Evolutionary conservation across 768 basidiomycete genomes (phyloP), one percentile per base, ranked within the genome.

Genomic region (Cyclocybe aegerita): DNA sequence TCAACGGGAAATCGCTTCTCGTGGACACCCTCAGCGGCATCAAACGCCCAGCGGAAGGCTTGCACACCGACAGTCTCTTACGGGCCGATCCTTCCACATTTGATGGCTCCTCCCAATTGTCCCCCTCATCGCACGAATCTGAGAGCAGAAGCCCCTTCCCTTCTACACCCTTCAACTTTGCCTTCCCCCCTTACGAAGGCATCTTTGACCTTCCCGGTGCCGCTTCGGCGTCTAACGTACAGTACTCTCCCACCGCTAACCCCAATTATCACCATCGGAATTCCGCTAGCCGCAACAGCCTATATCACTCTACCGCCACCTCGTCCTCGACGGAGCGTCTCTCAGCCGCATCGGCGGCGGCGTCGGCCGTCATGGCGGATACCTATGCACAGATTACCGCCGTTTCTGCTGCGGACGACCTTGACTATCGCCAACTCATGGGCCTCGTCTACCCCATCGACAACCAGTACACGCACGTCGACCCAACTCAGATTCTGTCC

Each of bases 401-500:
- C 48, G 76, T 79, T 15, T 78, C 74, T 34, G 70, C 72, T 5
- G 58, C 78, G n/a, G 85, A 88, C 41, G 85, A 86, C 9, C 65
- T 88, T 39, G 82, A 86, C 56, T 90, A 84, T 58, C 74, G 77
- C 55, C 82, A 83, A 53, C 67, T 91, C 46, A 80, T 90, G 69
- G 78, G 81, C 39, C 71, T 88, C 58, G 79, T 82, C 54, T 88
- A 85, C 64, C 70, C 83, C 23, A 70, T 82, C 50, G 81, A 84
- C 54, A 63, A 69, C 4, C 62, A 66, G 35, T 65, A 80, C 69
- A 90, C 88, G 33, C 86, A 89, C 67, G 89, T 98, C 52, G 92
- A 98, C 71, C 95, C 95, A 7, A 88, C 88, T n/a, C 92, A 96
- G 70, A 89, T 96, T 80, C 64, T 78, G 41, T 60, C 69, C 23